Evolutionary conservation across 1,284 basidiomycete species (phyloP).

Genomic region (Heterobasidion irregulare): DNA sequence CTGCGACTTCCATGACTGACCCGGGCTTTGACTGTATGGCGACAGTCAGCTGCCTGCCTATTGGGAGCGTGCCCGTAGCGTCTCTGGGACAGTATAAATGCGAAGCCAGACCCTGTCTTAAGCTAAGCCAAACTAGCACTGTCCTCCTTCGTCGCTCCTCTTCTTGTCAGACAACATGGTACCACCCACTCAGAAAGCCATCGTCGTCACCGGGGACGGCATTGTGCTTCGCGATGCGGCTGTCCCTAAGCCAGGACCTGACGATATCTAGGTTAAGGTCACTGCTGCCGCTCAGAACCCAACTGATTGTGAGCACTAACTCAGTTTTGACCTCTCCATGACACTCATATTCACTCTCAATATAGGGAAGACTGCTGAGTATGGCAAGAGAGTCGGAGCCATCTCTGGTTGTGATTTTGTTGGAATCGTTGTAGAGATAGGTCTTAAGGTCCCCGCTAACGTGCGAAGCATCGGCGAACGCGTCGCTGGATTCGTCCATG

Average conservation of each 20-base stretch:
- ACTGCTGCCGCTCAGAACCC: conserved; percentile 6
- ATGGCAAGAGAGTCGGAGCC: conserved; percentile 1
- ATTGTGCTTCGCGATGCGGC: background rate
- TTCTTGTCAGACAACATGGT: too few relatives aligned
- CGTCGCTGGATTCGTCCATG: conserved; percentile 19
- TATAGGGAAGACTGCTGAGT: conserved; percentile 2
- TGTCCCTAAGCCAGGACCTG: conserved; percentile 3
- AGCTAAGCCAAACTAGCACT: too few relatives aligned
- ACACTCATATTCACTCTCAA: background rate
- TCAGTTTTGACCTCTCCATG: background rate
- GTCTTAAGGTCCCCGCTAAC: conserved; percentile 15
- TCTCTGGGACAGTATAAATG: too few relatives aligned
- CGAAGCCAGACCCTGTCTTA: too few relatives aligned
- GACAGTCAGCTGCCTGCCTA: too few relatives aligned
- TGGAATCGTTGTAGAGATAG: conserved; percentile 18
- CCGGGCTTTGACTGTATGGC: too few relatives aligned
- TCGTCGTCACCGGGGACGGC: background rate
- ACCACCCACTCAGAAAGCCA: background rate
- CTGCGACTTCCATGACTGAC: too few relatives aligned
- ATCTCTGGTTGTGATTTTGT: conserved; percentile 15
- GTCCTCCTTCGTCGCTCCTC: too few relatives aligned
- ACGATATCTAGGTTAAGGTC: conserved; percentile 7
- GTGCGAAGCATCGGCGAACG: conserved; percentile 19
- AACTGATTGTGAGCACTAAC: conserved; percentile 3
- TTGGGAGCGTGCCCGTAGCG: too few relatives aligned